A percentile compares a stretch with the other conserved stretches of the same genome.
phyloP scores from a whole-genome alignment of 768 basidiomycete species.

The Hortiboletus flavorubellus region DNA sequence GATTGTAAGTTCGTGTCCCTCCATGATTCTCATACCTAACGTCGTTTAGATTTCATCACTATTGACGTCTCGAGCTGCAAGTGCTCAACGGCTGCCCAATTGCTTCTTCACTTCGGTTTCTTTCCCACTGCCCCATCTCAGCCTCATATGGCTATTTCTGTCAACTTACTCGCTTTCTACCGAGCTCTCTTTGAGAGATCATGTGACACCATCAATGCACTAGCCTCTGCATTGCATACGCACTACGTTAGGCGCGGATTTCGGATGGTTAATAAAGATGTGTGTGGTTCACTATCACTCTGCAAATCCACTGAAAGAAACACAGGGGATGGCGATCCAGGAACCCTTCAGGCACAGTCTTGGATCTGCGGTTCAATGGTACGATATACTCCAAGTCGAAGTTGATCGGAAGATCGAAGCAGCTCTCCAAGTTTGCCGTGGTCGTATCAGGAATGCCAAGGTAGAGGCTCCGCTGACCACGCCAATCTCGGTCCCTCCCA shows the following conservation, averaged over 20 bases:
- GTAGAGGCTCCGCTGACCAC: too few relatives aligned
- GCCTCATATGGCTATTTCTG: too few relatives aligned
- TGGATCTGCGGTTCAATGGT: constrained; percentile 29
- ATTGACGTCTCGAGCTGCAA: background rate
- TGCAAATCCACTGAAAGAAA: background rate
- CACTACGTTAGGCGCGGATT: background rate
- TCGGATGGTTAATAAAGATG: background rate
- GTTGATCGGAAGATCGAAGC: constrained; percentile 9
- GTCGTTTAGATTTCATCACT: too few relatives aligned
- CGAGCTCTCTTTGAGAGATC: background rate
- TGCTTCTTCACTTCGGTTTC: too few relatives aligned
- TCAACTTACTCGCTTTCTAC: too few relatives aligned
- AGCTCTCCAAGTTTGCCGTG: background rate
- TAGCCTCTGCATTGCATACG: background rate
- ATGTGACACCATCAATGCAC: background rate
- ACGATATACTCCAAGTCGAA: constrained; percentile 15
- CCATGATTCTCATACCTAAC: too few relatives aligned
- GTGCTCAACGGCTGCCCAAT: background rate
- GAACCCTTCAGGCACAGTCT: constrained; percentile 31
- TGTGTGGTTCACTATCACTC: background rate
- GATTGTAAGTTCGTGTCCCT: background rate
- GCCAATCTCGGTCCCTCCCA: too few relatives aligned
- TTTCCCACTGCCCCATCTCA: too few relatives aligned
- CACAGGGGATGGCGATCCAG: background rate
- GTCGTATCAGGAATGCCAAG: too few relatives aligned